Evolutionary conservation across 352 stramenopile species (phyloP).

Genomic region (Pythium utonaiense): DNA sequence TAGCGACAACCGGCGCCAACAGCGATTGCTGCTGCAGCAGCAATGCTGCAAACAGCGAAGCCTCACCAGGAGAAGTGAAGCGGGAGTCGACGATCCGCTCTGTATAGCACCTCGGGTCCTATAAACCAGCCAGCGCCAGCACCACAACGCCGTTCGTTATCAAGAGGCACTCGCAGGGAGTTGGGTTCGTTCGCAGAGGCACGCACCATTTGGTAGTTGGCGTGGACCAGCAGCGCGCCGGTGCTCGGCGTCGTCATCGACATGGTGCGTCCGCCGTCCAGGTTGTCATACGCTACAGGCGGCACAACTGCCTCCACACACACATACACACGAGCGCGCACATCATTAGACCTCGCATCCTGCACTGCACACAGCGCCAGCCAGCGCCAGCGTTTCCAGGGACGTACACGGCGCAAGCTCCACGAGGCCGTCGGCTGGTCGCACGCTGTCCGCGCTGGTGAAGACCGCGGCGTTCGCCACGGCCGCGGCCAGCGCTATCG

Average conservation of each 20-base stretch:
- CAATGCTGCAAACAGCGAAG: background rate
- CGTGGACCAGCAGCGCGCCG: constrained; percentile 41
- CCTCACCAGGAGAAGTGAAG: constrained; percentile 43
- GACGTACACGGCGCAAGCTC: constrained; percentile 28
- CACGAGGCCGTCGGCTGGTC: constrained; percentile 15
- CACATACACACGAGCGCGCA: background rate
- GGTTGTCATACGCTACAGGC: constrained; percentile 46
- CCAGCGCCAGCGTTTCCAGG: background rate
- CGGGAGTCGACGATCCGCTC: constrained; percentile 49
- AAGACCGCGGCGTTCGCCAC: constrained; percentile 17
- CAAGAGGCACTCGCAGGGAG: background rate
- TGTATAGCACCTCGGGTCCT: constrained; percentile 57
- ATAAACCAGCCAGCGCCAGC: background rate
- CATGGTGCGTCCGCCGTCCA: constrained; percentile 39
- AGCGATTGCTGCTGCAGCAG: background rate
- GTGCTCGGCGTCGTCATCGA: constrained; percentile 37
- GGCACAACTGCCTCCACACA: constrained; percentile 33
- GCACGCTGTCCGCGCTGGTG: constrained; percentile 10
- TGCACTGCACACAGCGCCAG: background rate
- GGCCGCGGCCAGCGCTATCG: background rate
- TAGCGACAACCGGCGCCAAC: background rate
- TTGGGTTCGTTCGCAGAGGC: background rate
- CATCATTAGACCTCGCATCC: background rate
- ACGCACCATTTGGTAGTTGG: constrained; percentile 52
- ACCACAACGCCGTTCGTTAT: background rate